Evolutionary conservation across 2,329 filamentous ascomycete species (phyloP).

Genomic region (Blastomyces silverae): DNA sequence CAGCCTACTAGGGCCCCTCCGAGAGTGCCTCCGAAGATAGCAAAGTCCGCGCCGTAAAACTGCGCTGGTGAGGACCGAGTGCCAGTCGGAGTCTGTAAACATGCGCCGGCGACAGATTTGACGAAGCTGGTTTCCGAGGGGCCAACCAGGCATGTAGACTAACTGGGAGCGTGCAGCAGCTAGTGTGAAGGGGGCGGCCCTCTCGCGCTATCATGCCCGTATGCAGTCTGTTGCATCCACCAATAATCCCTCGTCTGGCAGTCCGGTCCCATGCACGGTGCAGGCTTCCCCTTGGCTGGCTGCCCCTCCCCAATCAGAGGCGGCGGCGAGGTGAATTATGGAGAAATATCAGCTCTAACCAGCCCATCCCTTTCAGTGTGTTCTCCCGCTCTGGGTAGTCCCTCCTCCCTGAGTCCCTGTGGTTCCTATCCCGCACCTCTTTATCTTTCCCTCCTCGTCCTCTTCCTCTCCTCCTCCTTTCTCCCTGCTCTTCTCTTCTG

Average conservation of each 20-base stretch:
- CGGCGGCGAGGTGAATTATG: not conserved
- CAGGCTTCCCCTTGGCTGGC: conserved; percentile 6
- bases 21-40: not conserved
- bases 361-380: not conserved
- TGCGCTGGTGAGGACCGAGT: not conserved
- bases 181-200: conserved; percentile 2
- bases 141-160: not conserved
- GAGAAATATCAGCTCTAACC: conserved; percentile 5
- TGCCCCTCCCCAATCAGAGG: not conserved
- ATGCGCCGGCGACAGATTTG: not conserved
- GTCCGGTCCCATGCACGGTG: conserved; percentile 11
- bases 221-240: conserved; percentile 3
- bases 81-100: not conserved
- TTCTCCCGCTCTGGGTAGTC: conserved; percentile 17
- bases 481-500: conserved; percentile 16
- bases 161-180: conserved; percentile 8
- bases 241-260: conserved; percentile 3
- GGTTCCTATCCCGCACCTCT: not conserved
- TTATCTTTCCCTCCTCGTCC: conserved; percentile 6
- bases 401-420: conserved; percentile 11
- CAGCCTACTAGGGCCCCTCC: not conserved
- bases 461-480: conserved; percentile 17
- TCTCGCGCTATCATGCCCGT: conserved; percentile 4
- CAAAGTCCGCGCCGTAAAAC: not conserved
- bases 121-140: not conserved